A percentile compares a stretch with the other conserved stretches of the same genome.
These are phyloP conservation scores for Euphorbia celastroides DNA, from an alignment of 441 rosid genomes.

Conservation along the genomic window DNA sequence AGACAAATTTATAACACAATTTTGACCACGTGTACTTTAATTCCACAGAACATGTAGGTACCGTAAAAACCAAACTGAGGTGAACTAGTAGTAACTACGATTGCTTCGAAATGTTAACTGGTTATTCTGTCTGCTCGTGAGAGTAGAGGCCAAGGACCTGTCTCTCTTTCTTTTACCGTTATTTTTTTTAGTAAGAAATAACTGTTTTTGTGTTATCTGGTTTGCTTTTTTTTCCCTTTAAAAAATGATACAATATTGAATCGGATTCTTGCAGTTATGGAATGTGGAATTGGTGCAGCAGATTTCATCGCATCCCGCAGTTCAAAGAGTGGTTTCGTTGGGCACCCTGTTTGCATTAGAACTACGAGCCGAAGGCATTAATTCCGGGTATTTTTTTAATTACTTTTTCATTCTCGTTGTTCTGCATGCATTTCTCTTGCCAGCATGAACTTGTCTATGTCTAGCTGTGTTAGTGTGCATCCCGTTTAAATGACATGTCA, in stretches of 20 bases:
- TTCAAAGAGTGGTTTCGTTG: slow-evolving; percentile 69
- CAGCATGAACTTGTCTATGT: neutral
- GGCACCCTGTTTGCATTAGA: slow-evolving; percentile 82
- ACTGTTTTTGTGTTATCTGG: neutral
- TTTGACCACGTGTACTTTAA: neutral
- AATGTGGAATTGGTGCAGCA: slow-evolving; percentile 47
- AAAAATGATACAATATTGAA: slow-evolving; percentile 5
- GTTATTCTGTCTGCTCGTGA: neutral
- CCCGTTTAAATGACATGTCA: neutral
- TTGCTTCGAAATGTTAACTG: neutral
- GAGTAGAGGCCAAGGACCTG: neutral
- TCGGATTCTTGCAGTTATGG: slow-evolving; percentile 65
- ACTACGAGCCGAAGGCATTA: slow-evolving; percentile 55
- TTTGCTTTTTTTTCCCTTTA: neutral
- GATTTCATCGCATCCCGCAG: slow-evolving; percentile 66
- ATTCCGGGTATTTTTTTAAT: slow-evolving; percentile 58
- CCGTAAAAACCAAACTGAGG: neutral
- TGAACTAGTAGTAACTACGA: neutral
- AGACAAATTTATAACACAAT: neutral
- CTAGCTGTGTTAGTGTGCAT: neutral
- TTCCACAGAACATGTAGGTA: neutral
- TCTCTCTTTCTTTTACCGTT: neutral
- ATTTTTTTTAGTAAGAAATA: neutral
- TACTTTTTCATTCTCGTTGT: slow-evolving; percentile 9
- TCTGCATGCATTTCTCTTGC: neutral